Conservation (phyloP, 176 grass and related monocot species). For the Oryza officinalis region DNA sequence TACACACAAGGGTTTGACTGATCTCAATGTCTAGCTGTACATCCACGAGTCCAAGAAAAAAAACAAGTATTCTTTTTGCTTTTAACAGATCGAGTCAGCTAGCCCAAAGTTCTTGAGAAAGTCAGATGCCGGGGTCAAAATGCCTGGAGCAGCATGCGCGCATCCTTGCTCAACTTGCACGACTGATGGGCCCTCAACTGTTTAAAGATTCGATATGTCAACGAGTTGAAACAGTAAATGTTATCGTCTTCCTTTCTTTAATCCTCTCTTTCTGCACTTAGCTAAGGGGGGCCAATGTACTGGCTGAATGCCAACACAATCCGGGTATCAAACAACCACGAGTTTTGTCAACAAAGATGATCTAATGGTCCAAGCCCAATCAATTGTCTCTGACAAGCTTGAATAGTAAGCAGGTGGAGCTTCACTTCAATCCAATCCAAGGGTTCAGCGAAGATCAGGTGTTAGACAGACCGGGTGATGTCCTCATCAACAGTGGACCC, state of each 20-base stretch:
- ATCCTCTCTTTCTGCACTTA: neutral
- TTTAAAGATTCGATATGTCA: constrained; percentile 28
- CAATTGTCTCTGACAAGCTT: neutral
- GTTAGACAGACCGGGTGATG: neutral
- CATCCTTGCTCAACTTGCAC: constrained; percentile 37
- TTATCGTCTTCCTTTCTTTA: neutral
- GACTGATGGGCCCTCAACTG: constrained; percentile 23
- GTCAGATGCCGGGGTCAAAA: constrained; percentile 14
- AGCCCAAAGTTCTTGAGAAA: neutral
- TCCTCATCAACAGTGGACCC: constrained; percentile 38
- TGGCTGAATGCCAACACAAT: neutral
- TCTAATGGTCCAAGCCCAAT: neutral
- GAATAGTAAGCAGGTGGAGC: neutral
- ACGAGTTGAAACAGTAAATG: constrained; percentile 7
- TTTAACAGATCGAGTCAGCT: neutral
- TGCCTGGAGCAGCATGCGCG: neutral
- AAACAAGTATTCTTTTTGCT: neutral
- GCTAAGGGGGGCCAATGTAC: neutral
- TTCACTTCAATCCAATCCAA: neutral
- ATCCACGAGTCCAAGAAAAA: neutral
- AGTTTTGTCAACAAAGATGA: constrained; percentile 4
- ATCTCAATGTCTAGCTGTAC: neutral
- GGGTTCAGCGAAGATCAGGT: neutral
- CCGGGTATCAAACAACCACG: neutral
- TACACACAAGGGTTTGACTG: neutral